These are phyloP conservation scores for Haematococcus sp. DNA, from an alignment of 139 green algal genomes.

Conservation along the genomic window DNA sequence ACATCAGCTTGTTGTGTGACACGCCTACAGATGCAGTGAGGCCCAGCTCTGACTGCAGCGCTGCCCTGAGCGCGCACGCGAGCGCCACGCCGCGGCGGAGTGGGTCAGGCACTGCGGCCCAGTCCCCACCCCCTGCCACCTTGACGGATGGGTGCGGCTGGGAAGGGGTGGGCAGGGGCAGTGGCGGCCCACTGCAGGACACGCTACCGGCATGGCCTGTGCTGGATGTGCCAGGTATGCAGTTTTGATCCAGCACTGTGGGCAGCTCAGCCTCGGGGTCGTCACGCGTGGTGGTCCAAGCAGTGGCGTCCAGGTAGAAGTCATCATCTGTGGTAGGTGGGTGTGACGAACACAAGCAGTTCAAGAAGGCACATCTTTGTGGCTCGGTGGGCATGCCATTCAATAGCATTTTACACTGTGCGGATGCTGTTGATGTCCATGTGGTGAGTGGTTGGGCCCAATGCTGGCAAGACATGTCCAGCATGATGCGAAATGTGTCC, in stretches of 20 bases:
- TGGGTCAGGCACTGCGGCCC: neutral
- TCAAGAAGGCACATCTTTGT: too few relatives aligned
- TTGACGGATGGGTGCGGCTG: neutral
- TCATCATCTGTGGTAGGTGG: constrained; percentile 48
- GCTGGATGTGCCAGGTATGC: neutral
- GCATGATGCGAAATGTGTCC: too few relatives aligned
- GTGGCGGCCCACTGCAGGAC: neutral
- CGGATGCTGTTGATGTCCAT: too few relatives aligned
- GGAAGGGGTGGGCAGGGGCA: neutral
- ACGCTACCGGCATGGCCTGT: neutral
- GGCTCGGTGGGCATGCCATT: too few relatives aligned
- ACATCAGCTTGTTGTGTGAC: constrained; percentile 47
- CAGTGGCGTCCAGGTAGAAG: constrained; percentile 59
- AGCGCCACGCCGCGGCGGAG: neutral
- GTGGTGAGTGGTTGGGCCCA: too few relatives aligned
- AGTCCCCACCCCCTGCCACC: neutral
- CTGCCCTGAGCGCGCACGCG: constrained; percentile 4
- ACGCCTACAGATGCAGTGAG: constrained; percentile 52
- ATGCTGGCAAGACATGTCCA: too few relatives aligned
- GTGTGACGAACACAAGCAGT: too few relatives aligned
- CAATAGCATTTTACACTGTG: too few relatives aligned
- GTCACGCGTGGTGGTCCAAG: constrained; percentile 8
- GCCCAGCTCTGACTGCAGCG: constrained; percentile 12
- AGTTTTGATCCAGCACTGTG: neutral
- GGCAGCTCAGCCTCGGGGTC: constrained; percentile 8